A percentile compares a stretch with the other conserved stretches of the same genome.
phyloP scores from a whole-genome alignment of 192 early-diverging fungal genomes.

The Mortierella antarctica region DNA sequence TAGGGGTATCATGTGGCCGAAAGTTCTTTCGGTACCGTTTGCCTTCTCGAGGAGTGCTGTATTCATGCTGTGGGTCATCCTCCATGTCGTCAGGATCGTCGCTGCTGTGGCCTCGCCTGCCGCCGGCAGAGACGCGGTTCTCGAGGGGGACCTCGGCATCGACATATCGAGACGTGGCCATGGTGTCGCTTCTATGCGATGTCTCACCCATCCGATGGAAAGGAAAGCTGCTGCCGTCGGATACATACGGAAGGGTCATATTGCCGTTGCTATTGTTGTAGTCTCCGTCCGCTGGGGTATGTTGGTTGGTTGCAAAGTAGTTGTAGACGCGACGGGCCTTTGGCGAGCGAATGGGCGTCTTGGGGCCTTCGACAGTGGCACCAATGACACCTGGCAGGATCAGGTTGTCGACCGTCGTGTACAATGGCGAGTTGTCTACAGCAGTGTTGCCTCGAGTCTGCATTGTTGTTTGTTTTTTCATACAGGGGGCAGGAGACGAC shows the following conservation, averaged over 20 bases:
- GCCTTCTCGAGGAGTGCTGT: conserved; percentile 10
- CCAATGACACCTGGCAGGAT: conserved; percentile 42
- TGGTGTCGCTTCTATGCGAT: not conserved
- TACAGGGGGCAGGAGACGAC: not conserved
- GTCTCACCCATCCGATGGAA: conserved; percentile 7
- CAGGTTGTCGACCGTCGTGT: conserved; percentile 21
- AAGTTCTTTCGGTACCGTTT: conserved; percentile 15
- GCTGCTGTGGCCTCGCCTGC: not conserved
- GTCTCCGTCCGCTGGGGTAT: not conserved
- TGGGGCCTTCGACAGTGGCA: conserved; percentile 43
- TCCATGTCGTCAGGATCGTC: not conserved
- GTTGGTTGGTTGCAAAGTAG: not conserved
- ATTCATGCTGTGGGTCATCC: too few relatives aligned
- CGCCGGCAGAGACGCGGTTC: not conserved
- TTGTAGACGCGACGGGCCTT: not conserved
- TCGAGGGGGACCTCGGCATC: conserved; percentile 17
- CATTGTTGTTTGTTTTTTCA: not conserved
- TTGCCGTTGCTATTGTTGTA: conserved; percentile 1
- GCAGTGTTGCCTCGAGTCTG: not conserved
- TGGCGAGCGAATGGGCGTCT: conserved; percentile 26
- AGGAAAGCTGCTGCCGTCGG: not conserved
- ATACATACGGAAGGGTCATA: not conserved
- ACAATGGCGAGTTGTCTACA: not conserved
- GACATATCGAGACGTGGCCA: conserved; percentile 6
- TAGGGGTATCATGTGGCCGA: conserved; percentile 34